A percentile compares a stretch with the other conserved stretches of the same genome.
Conservation (phyloP, 768 basidiomycete species). For the Fistulinella prunicolor region DNA sequence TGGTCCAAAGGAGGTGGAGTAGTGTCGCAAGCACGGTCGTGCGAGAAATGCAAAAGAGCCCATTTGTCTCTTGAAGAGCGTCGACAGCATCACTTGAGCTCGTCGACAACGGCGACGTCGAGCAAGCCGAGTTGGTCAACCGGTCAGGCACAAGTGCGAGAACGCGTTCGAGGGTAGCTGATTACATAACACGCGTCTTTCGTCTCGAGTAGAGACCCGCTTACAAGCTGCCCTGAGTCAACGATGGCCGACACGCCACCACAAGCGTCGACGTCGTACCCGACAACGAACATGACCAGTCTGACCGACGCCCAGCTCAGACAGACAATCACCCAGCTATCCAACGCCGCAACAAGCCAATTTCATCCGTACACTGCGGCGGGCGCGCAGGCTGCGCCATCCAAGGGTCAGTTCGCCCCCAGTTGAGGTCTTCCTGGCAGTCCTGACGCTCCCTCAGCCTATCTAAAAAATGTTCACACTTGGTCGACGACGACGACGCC, state of each 20-base stretch:
- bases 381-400: conserved; percentile 27
- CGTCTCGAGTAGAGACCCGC: neutral
- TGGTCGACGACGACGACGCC: conserved; percentile 62
- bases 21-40: conserved; percentile 11
- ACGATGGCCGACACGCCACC: conserved; percentile 30
- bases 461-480: conserved; percentile 66
- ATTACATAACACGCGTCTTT: conserved; percentile 29
- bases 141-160: neutral
- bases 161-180: neutral
- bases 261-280: conserved; percentile 29
- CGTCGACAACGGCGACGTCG: neutral
- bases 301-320: conserved; percentile 64
- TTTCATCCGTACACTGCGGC: conserved; percentile 34
- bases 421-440: neutral
- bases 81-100: conserved; percentile 20
- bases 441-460: conserved; percentile 39
- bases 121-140: neutral
- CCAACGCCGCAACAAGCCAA: conserved; percentile 37
- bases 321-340: conserved; percentile 57
- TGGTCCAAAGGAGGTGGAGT: conserved; percentile 23
- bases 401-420: conserved; percentile 25
- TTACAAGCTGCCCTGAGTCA: neutral
- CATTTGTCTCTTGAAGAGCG: conserved; percentile 7
- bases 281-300: conserved; percentile 35
- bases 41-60: neutral